Evolutionary conservation across 2,329 filamentous ascomycete species (phyloP).

Genomic region (Aspergillus sp.): DNA sequence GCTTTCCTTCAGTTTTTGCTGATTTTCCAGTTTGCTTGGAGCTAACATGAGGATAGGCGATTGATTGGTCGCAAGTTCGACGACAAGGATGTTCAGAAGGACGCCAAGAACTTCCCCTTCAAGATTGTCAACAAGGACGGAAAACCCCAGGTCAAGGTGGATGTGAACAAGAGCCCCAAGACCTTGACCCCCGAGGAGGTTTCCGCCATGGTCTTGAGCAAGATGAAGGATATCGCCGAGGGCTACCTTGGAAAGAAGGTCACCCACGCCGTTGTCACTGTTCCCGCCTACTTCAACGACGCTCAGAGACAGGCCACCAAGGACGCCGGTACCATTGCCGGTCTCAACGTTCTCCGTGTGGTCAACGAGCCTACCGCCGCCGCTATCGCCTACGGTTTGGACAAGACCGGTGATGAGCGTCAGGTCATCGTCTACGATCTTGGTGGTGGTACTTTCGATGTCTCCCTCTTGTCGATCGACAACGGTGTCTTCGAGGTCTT

Average conservation of each 20-base stretch:
- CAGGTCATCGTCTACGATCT: conserved; percentile 92
- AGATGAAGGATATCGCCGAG: conserved; percentile 61
- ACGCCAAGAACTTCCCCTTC: conserved; percentile 98
- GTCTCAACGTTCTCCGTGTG: conserved; percentile 89
- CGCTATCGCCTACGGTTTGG: conserved; percentile 87
- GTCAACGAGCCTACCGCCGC: conserved; percentile 95
- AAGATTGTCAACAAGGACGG: conserved; percentile 81
- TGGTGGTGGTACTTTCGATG: conserved; percentile 91
- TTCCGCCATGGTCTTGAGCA: conserved; percentile 57
- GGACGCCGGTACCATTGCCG: conserved; percentile 85
- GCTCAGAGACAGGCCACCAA: conserved; percentile 95
- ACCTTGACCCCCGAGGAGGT: conserved; percentile 60
- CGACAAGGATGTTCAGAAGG: conserved; percentile 80
- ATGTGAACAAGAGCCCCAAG: conserved; percentile 51
- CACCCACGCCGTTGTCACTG: conserved; percentile 69
- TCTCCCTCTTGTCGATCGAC: conserved; percentile 84
- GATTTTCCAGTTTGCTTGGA: background rate
- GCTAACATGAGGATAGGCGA: conserved; percentile 50
- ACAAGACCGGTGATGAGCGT: conserved; percentile 74
- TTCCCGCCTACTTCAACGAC: conserved; percentile 97
- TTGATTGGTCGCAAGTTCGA: conserved; percentile 75
- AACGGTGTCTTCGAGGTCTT: conserved; percentile 90
- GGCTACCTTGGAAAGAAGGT: conserved; percentile 54
- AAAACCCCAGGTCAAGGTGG: conserved; percentile 73
- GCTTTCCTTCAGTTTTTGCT: conserved; percentile 25